phyloP scores from a whole-genome alignment of 179 eudicot species.

The Carnegiea gigantea region DNA sequence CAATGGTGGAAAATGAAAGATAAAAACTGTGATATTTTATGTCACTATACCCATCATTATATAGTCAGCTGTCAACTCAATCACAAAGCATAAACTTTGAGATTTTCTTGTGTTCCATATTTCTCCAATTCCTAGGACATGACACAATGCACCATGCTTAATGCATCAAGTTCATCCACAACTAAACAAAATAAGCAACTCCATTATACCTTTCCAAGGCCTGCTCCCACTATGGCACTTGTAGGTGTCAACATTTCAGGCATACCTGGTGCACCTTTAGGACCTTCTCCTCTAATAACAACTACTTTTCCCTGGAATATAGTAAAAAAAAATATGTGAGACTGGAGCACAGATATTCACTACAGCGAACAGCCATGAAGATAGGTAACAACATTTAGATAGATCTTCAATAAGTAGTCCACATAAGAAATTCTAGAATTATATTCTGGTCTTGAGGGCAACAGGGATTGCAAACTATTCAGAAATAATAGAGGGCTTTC shows the following conservation, averaged over 20 bases:
- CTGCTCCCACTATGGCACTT: constrained; percentile 89
- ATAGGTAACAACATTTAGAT: not conserved
- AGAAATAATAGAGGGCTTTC: too few relatives aligned
- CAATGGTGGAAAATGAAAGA: not conserved
- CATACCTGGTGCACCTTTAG: constrained; percentile 90
- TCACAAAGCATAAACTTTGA: not conserved
- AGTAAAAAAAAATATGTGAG: not conserved
- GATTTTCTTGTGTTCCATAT: not conserved
- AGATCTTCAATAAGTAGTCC: not conserved
- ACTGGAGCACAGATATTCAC: not conserved
- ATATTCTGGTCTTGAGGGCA: too few relatives aligned
- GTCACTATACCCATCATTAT: not conserved
- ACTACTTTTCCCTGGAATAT: constrained; percentile 65
- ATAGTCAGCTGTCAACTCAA: not conserved
- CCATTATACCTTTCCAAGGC: constrained; percentile 66
- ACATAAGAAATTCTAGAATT: too few relatives aligned
- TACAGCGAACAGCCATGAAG: not conserved
- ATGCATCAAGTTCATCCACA: not conserved
- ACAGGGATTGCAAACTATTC: too few relatives aligned
- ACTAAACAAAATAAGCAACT: not conserved
- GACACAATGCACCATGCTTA: not conserved
- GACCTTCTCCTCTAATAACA: constrained; percentile 83
- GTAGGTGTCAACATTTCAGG: constrained; percentile 89
- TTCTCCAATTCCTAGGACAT: not conserved
- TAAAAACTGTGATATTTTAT: not conserved